Conservation (phyloP, 192 early-diverging fungal genomes). For the Funneliformis geosporum region DNA sequence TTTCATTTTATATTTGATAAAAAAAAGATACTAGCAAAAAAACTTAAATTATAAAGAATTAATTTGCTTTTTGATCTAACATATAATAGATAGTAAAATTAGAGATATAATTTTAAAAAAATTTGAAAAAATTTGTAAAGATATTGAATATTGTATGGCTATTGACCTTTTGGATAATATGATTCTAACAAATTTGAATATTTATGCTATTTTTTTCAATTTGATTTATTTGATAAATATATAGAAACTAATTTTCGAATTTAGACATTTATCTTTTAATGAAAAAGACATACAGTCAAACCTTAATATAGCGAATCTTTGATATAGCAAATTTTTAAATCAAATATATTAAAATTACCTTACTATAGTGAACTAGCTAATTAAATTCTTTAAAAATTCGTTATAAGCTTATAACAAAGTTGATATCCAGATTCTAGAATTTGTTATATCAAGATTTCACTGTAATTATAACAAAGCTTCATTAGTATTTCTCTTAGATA, state of each 20-base stretch:
- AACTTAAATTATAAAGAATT: not conserved
- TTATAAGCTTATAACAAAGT: no score
- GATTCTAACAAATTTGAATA: not conserved
- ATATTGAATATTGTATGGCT: no score
- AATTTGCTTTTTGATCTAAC: not conserved
- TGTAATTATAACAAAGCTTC: no score
- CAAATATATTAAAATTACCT: no score
- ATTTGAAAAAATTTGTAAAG: not conserved
- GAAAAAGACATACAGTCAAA: slow-evolving; percentile 6
- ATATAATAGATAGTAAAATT: slow-evolving; percentile 5
- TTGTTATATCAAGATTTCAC: not conserved
- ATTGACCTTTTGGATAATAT: no score
- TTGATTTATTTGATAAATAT: slow-evolving; percentile 2
- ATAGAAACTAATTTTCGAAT: no score
- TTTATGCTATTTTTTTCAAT: slow-evolving; percentile 6
- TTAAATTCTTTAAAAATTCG: no score
- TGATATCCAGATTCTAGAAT: not conserved
- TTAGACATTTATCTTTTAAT: not conserved
- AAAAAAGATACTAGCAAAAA: slow-evolving; percentile 4
- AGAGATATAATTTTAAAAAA: not conserved
- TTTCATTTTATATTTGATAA: not conserved
- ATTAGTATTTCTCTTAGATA: no score
- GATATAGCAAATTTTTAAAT: no score
- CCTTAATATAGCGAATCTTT: no score
- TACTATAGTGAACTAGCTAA: no score